Conservation (phyloP, 1,284 basidiomycete species). For the Austroboletus sp. region DNA sequence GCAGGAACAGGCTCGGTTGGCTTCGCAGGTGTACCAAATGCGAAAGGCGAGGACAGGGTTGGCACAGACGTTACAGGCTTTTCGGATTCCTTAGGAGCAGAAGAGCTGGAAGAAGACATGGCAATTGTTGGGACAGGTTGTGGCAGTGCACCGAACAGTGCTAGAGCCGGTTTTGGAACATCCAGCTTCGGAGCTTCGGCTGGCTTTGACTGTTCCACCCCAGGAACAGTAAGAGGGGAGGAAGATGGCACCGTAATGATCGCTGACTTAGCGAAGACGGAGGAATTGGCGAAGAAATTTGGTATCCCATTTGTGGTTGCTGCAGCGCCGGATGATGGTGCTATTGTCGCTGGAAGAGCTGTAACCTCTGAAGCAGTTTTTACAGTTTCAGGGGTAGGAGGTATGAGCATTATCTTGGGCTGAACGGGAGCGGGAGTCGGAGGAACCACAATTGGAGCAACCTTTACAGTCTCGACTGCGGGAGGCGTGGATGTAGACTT, state of each 20-base stretch:
- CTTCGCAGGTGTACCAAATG: slow-evolving; percentile 21
- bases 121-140: slow-evolving; percentile 14
- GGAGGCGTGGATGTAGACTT: slow-evolving; percentile 27
- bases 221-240: slow-evolving; percentile 5
- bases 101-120: slow-evolving; percentile 4
- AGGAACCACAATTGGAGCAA: slow-evolving; percentile 1
- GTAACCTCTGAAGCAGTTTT: slow-evolving; percentile 17
- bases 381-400: slow-evolving; percentile 27
- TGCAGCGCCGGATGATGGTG: slow-evolving; percentile 5
- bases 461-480: slow-evolving; percentile 3
- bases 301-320: slow-evolving; percentile 31
- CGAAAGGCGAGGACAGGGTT: slow-evolving; percentile 13
- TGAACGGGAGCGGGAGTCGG: slow-evolving; percentile 5
- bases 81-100: slow-evolving; percentile 20
- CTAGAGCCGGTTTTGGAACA: slow-evolving; percentile 10
- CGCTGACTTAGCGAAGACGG: slow-evolving; percentile 31
- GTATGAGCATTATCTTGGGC: slow-evolving; percentile 26
- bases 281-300: slow-evolving; percentile 46
- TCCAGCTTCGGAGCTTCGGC: slow-evolving; percentile 12
- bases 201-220: slow-evolving; percentile 10
- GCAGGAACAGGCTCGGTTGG: slow-evolving; percentile 11
- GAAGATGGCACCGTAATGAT: slow-evolving; percentile 6
- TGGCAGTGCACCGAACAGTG: slow-evolving; percentile 17
- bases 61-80: slow-evolving; percentile 2
- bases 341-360: slow-evolving; percentile 9